A percentile compares a stretch with the other conserved stretches of the same genome.
Conservation (phyloP, 108 stramenopile species). For the Bacterosira constricta region DNA sequence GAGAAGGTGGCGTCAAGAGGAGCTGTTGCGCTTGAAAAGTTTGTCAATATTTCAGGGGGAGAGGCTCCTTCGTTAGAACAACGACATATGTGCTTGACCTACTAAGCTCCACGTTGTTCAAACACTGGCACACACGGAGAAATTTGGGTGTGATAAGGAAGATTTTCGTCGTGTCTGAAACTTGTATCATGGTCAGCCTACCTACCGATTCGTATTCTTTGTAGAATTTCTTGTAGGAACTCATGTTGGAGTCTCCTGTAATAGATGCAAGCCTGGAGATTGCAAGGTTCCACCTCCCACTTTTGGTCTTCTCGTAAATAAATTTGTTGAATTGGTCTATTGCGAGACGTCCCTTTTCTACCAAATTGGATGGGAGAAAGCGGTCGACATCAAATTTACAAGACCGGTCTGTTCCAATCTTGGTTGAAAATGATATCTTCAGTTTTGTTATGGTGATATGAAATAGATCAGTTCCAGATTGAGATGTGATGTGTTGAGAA, state of each 20-base stretch:
- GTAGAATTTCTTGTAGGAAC: slow-evolving; percentile 59
- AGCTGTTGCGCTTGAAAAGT: background rate
- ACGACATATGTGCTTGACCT: slow-evolving; percentile 66
- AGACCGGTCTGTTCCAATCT: slow-evolving; percentile 29
- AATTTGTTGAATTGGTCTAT: slow-evolving; percentile 67
- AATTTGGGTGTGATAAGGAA: slow-evolving; percentile 79
- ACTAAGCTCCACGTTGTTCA: slow-evolving; percentile 28
- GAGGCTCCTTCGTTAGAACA: slow-evolving; percentile 53
- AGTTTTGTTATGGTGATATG: slow-evolving; percentile 28
- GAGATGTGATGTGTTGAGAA: slow-evolving; percentile 29
- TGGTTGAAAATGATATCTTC: slow-evolving; percentile 43
- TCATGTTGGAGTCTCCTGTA: slow-evolving; percentile 45
- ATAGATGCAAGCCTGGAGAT: slow-evolving; percentile 47
- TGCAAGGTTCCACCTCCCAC: slow-evolving; percentile 57
- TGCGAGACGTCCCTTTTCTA: slow-evolving; percentile 59
- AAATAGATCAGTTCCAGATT: slow-evolving; percentile 35
- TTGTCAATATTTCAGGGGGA: background rate
- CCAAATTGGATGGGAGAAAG: slow-evolving; percentile 51
- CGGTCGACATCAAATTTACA: slow-evolving; percentile 29
- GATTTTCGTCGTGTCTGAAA: slow-evolving; percentile 59
- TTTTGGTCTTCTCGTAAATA: slow-evolving; percentile 53
- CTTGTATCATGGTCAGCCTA: slow-evolving; percentile 65
- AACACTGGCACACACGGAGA: slow-evolving; percentile 38
- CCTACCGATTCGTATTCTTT: slow-evolving; percentile 67
- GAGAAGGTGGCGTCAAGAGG: too few relatives aligned